Evolutionary conservation across 108 stramenopile species (phyloP).

Genomic region (Schizochytrium sp.): DNA sequence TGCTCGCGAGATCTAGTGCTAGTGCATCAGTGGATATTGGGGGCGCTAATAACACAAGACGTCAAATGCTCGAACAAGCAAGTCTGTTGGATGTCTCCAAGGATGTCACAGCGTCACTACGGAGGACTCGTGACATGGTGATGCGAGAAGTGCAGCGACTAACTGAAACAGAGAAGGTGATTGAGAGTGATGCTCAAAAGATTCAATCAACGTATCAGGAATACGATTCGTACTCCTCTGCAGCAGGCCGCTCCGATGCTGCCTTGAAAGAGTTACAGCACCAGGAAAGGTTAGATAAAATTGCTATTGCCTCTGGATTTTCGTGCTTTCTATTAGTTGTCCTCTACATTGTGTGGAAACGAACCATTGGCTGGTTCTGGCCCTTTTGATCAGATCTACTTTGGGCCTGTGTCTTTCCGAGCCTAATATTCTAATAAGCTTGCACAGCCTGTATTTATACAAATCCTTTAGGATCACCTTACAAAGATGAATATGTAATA

Average conservation of each 20-base stretch:
- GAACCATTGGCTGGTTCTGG: conserved; percentile 34
- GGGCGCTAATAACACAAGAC: not conserved
- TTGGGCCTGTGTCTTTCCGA: not conserved
- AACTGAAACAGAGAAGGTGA: not conserved
- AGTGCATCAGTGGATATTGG: not conserved
- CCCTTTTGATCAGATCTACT: no score
- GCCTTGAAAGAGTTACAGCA: conserved; percentile 7
- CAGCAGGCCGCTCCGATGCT: conserved; percentile 2
- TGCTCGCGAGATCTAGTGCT: not conserved
- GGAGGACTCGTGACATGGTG: not conserved
- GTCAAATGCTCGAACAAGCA: conserved; percentile 43
- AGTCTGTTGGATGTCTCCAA: not conserved
- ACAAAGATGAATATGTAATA: no score
- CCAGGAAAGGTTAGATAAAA: conserved; percentile 43
- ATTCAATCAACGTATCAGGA: conserved; percentile 11
- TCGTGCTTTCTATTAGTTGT: conserved; percentile 16
- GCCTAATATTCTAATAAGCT: no score
- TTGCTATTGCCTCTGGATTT: not conserved
- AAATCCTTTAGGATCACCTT: no score
- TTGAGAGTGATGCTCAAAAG: not conserved
- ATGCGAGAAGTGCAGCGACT: not conserved
- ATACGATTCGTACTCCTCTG: not conserved
- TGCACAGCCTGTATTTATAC: no score
- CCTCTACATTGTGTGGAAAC: conserved; percentile 57
- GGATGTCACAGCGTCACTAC: conserved; percentile 16